phyloP scores from a whole-genome alignment of 2,329 filamentous ascomycete species.

The Pseudogymnoascus sp. region DNA sequence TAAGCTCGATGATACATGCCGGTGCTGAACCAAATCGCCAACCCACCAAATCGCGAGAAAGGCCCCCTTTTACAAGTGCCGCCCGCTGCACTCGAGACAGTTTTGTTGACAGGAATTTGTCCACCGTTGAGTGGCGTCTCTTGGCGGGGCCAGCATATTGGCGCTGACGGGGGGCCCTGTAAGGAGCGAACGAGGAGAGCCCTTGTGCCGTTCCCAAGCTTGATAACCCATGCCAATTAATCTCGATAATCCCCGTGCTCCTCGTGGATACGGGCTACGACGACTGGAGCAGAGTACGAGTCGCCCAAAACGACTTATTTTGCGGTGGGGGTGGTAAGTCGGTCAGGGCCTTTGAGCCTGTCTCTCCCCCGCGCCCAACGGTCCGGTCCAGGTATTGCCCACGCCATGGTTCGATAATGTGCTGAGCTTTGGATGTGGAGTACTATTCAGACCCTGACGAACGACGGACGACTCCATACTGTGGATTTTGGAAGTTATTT shows the following conservation, averaged over 20 bases:
- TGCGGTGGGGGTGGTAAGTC: not conserved
- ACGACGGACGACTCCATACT: not conserved
- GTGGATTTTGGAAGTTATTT: not conserved
- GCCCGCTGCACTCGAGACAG: not conserved
- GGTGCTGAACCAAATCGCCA: not conserved
- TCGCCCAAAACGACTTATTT: not conserved
- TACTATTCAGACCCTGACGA: not conserved
- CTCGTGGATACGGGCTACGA: conserved; percentile 3
- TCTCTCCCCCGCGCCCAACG: conserved; percentile 6
- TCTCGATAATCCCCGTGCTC: conserved; percentile 4
- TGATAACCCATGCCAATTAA: conserved; percentile 1
- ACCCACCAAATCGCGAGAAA: not conserved
- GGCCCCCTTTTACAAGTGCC: conserved; percentile 3
- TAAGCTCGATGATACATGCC: not conserved
- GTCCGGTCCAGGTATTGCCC: not conserved
- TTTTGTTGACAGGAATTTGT: conserved; percentile 7
- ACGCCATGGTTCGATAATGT: not conserved
- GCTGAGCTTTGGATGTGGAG: not conserved
- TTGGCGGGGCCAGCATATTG: not conserved
- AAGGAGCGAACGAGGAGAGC: not conserved
- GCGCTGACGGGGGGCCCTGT: not conserved
- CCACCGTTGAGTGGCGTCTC: conserved; percentile 3
- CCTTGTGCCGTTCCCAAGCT: conserved; percentile 5
- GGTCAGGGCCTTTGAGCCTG: not conserved
- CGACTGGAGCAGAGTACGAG: not conserved